Percentiles rank a stretch among this genome's conserved stretches.
These are phyloP conservation scores for Calonectria montana DNA, from an alignment of 2,329 filamentous ascomycete genomes.

Conservation along the genomic window DNA sequence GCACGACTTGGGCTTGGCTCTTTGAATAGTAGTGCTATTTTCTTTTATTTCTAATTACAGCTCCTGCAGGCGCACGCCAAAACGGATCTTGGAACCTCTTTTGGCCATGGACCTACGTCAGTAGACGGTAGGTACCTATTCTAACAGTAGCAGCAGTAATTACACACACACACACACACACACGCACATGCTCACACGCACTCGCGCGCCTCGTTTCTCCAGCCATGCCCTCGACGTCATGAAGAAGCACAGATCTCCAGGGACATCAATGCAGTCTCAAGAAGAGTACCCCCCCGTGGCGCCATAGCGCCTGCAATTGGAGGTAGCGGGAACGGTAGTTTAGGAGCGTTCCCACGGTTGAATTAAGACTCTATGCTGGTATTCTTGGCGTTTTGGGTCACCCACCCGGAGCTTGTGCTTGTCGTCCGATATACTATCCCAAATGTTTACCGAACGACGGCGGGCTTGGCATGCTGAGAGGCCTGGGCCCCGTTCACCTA, in stretches of 20 bases:
- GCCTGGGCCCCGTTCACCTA: background rate
- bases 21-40: background rate
- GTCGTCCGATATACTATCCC: slow-evolving; percentile 2
- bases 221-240: background rate
- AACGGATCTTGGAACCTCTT: background rate
- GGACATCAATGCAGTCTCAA: background rate
- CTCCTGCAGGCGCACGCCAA: background rate
- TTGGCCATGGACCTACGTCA: background rate
- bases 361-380: background rate
- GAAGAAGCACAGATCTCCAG: background rate
- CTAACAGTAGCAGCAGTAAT: too few species aligned
- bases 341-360: background rate
- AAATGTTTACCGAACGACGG: background rate
- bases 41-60: background rate
- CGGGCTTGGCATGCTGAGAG: background rate
- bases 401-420: background rate
- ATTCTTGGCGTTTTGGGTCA: background rate
- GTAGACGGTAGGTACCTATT: too few species aligned
- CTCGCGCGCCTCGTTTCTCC: background rate
- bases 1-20: background rate
- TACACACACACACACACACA: background rate
- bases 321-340: background rate
- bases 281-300: background rate
- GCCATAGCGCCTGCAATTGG: background rate
- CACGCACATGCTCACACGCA: background rate